Evolutionary conservation across 768 basidiomycete genomes (phyloP).

Genomic region (Pleurotus giganteus): DNA sequence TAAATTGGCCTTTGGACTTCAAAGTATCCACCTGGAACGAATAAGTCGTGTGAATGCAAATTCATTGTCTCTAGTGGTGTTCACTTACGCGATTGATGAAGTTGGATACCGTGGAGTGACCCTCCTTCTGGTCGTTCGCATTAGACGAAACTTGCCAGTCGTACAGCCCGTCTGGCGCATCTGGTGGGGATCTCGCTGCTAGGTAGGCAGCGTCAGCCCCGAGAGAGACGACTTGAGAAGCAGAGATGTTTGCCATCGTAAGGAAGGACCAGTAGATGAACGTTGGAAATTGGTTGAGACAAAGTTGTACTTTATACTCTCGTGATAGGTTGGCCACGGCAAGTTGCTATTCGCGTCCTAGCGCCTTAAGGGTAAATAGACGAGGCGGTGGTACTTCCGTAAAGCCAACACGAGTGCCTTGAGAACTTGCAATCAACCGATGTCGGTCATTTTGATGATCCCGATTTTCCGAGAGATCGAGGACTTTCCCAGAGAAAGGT

Average conservation of each 20-base stretch:
- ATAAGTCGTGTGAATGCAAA: background rate
- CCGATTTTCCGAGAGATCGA: background rate
- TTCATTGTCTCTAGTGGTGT: background rate
- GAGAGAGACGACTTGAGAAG: conserved; percentile 22
- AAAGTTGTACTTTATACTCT: background rate
- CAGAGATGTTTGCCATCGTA: conserved; percentile 15
- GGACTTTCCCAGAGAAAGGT: background rate
- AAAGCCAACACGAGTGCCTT: too few species aligned
- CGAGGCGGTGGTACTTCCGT: background rate
- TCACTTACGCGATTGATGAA: conserved; percentile 22
- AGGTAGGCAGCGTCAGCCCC: conserved; percentile 35
- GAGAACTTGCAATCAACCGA: background rate
- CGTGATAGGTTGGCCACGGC: background rate
- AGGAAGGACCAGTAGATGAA: conserved; percentile 5
- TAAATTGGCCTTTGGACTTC: conserved; percentile 21
- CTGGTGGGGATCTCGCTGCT: conserved; percentile 33
- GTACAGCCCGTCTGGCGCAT: conserved; percentile 43
- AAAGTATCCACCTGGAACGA: conserved; percentile 17
- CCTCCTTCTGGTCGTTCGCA: conserved; percentile 23
- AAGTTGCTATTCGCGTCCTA: background rate
- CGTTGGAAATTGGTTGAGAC: background rate
- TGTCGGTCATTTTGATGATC: background rate
- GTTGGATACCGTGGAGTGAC: conserved; percentile 34
- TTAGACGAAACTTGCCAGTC: conserved; percentile 35
- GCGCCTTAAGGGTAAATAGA: background rate